phyloP scores from a whole-genome alignment of 345 rosid genomes.

The Isatis tinctoria region DNA sequence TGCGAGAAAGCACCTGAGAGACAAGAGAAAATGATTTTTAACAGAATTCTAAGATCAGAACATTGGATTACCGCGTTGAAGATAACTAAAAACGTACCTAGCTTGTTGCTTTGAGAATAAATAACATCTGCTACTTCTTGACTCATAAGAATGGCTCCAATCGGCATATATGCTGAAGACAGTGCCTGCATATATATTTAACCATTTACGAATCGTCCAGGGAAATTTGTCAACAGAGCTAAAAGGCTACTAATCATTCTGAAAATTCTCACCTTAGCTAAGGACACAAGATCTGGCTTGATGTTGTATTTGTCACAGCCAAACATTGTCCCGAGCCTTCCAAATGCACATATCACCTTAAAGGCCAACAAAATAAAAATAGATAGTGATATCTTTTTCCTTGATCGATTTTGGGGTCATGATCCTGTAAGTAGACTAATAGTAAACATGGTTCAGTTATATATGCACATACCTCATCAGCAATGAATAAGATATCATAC shows the following conservation, averaged over 20 bases:
- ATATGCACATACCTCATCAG: conserved; percentile 70
- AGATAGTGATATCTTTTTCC: not conserved
- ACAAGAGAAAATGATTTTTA: not conserved
- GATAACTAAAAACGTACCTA: conserved; percentile 45
- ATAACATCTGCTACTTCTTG: conserved; percentile 85
- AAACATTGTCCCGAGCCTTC: conserved; percentile 94
- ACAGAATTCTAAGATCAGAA: not conserved
- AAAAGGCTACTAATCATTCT: not conserved
- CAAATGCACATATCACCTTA: conserved; percentile 97
- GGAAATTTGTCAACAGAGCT: not conserved
- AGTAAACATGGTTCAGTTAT: not conserved
- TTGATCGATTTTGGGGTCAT: not conserved
- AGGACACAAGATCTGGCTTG: conserved; percentile 83
- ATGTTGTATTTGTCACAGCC: conserved; percentile 90
- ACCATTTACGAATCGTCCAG: not conserved
- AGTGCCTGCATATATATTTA: conserved; percentile 52
- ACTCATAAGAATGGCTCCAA: conserved; percentile 85
- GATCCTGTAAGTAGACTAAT: not conserved
- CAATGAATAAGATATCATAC: conserved; percentile 82
- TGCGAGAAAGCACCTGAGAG: conserved; percentile 78
- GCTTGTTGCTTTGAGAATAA: conserved; percentile 88
- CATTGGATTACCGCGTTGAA: not conserved
- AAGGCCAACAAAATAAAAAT: conserved; percentile 4
- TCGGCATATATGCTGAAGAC: conserved; percentile 92
- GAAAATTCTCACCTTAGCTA: conserved; percentile 70